Evolutionary conservation across 192 early-diverging fungal species (phyloP).

Genomic region (Lobosporangium transversale): DNA sequence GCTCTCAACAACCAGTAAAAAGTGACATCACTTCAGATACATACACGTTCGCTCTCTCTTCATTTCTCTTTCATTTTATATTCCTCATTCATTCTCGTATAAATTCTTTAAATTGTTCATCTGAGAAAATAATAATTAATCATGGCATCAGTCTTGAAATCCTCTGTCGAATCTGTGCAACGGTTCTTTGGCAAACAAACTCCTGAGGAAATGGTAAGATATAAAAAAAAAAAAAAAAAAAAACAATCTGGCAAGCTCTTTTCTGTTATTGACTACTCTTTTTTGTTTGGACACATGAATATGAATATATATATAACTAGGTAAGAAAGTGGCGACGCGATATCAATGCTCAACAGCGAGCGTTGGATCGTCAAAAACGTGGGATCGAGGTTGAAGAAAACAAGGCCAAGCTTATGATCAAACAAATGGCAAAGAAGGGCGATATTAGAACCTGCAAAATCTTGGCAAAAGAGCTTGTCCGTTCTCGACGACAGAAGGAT

Average conservation of each 20-base stretch:
- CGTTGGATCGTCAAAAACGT: conserved; percentile 83
- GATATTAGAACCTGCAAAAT: conserved; percentile 76
- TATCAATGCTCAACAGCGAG: conserved; percentile 86
- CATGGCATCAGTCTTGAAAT: conserved; percentile 49
- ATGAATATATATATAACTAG: no score
- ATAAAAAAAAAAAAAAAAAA: background rate
- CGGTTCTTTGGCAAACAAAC: conserved; percentile 70
- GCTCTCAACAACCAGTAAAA: no score
- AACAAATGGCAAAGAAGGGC: conserved; percentile 88
- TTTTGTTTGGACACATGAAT: no score
- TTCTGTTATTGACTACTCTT: background rate
- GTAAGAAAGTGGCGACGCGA: conserved; percentile 92
- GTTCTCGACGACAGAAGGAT: conserved; percentile 80
- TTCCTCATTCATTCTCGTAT: background rate
- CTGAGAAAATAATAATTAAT: background rate
- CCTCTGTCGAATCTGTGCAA: conserved; percentile 56
- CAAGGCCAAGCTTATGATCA: conserved; percentile 82
- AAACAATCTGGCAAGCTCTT: no score
- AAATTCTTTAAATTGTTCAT: background rate
- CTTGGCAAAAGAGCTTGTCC: conserved; percentile 87
- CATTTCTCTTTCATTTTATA: background rate
- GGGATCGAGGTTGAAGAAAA: conserved; percentile 85
- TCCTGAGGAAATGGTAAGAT: conserved; percentile 65
- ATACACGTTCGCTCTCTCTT: no score
- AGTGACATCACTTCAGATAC: no score